These are phyloP conservation scores for Trichoderma atroviride DNA, from an alignment of 2,329 filamentous ascomycete species.

Conservation along the genomic window DNA sequence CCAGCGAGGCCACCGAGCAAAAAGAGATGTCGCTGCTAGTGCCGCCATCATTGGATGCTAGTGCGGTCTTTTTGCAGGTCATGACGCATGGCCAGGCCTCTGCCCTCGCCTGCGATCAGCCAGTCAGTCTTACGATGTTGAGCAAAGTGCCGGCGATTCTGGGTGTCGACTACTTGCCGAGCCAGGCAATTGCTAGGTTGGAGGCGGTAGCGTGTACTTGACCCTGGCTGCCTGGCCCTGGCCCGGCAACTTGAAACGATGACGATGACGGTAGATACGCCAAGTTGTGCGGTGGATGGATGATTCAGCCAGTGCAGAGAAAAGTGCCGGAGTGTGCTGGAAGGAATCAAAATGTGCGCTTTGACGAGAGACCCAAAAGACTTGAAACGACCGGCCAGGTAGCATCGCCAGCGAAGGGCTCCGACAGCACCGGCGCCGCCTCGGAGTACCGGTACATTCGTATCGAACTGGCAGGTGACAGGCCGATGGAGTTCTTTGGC, in stretches of 20 bases:
- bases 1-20: neutral
- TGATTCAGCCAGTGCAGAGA: neutral
- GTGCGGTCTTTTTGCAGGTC: constrained; percentile 9
- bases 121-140: constrained; percentile 4
- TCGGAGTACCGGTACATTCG: neutral
- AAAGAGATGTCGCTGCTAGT: neutral
- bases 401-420: neutral
- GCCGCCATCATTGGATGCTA: neutral
- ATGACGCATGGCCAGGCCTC: constrained; percentile 15
- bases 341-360: neutral
- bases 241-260: neutral
- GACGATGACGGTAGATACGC: neutral
- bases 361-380: neutral
- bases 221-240: neutral
- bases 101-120: neutral
- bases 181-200: neutral
- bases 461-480: neutral
- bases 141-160: constrained; percentile 6
- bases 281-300: neutral
- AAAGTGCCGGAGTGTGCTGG: neutral
- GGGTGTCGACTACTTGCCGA: neutral
- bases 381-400: neutral
- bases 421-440: neutral
- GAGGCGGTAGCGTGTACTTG: neutral
- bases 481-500: neutral